These are phyloP conservation scores for Fusarium caatingaense DNA, from an alignment of 2,329 filamentous ascomycete species.

Conservation along the genomic window DNA sequence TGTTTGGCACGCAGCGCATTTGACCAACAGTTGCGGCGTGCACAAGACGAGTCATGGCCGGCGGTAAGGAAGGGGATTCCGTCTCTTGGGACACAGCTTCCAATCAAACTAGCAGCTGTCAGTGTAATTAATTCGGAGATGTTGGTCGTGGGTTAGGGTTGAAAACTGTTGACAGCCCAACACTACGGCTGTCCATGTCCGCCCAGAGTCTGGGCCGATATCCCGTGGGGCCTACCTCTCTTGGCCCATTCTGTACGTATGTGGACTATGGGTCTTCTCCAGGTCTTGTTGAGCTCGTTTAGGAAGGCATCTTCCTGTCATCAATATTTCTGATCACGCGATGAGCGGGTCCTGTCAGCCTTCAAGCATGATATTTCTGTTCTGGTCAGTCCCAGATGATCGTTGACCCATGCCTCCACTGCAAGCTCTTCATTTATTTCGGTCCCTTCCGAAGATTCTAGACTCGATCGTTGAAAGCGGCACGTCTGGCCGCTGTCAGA, in stretches of 20 bases:
- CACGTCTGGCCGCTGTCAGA: neutral
- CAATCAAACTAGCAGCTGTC: neutral
- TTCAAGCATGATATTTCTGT: neutral
- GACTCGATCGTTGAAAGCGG: neutral
- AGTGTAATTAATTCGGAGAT: neutral
- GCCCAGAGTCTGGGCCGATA: conserved; percentile 27
- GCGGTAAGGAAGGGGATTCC: conserved; percentile 16
- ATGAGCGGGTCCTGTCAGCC: neutral
- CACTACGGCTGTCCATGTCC: conserved; percentile 3
- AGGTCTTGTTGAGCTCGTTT: neutral
- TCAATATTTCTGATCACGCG: neutral
- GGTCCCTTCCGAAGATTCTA: neutral
- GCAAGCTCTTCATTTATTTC: neutral
- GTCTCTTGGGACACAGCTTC: neutral
- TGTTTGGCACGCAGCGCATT: conserved; percentile 13
- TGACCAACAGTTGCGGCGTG: neutral
- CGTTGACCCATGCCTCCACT: neutral
- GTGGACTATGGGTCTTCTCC: neutral
- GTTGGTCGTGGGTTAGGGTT: conserved; percentile 30
- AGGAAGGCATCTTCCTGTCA: neutral
- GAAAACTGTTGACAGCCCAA: conserved; percentile 14
- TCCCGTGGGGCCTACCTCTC: conserved; percentile 13
- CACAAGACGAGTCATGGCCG: neutral
- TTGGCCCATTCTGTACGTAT: conserved; percentile 5
- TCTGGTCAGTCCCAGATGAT: neutral